These are phyloP conservation scores for Verbena officinalis DNA, from an alignment of 257 asterid genomes.

Conservation along the genomic window DNA sequence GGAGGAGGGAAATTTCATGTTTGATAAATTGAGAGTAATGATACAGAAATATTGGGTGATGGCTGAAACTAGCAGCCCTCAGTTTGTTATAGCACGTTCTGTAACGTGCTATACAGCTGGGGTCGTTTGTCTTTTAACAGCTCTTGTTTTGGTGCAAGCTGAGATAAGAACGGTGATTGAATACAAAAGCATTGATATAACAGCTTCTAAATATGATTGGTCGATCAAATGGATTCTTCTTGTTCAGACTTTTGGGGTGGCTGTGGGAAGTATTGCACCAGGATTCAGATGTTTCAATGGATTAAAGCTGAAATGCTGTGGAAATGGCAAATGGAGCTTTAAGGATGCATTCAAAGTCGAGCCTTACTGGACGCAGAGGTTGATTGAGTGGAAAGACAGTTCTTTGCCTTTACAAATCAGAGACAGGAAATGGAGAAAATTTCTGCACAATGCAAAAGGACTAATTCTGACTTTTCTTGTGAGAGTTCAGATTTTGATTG, in stretches of 20 bases:
- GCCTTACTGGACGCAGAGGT: conserved; percentile 42
- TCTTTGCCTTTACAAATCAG: conserved; percentile 33
- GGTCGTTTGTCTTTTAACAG: conserved; percentile 31
- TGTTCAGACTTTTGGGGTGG: conserved; percentile 39
- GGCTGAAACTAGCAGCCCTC: conserved; percentile 51
- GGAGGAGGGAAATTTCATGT: conserved; percentile 24
- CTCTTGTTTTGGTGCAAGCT: conserved; percentile 35
- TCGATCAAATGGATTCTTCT: conserved; percentile 33
- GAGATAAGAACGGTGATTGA: conserved; percentile 21
- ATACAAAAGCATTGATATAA: neutral
- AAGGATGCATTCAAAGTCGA: conserved; percentile 29
- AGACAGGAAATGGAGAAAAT: conserved; percentile 41
- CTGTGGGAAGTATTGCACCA: conserved; percentile 44
- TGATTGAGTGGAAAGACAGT: conserved; percentile 50
- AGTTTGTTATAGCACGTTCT: conserved; percentile 52
- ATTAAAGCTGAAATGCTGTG: conserved; percentile 17
- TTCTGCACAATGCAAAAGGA: conserved; percentile 33
- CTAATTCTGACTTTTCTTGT: conserved; percentile 34
- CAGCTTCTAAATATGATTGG: conserved; percentile 38
- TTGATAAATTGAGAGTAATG: conserved; percentile 31
- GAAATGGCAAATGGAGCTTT: conserved; percentile 3
- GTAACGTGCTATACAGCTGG: conserved; percentile 39
- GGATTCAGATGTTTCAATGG: conserved; percentile 37
- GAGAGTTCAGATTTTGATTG: conserved; percentile 38
- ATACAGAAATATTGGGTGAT: conserved; percentile 48